Evolutionary conservation across 257 asterid genomes (phyloP).

Genomic region (Gentiana macrophylla): DNA sequence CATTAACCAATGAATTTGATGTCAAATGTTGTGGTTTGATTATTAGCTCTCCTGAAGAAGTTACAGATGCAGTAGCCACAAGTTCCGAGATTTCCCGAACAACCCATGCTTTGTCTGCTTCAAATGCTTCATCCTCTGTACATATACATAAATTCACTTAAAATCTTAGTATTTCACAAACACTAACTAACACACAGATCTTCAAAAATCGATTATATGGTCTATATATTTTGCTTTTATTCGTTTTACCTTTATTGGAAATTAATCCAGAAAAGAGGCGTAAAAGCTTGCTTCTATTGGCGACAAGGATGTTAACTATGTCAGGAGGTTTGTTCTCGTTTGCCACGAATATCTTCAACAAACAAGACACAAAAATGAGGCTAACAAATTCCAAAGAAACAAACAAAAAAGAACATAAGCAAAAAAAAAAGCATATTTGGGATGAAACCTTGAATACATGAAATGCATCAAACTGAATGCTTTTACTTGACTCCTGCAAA

Average conservation of each 20-base stretch:
- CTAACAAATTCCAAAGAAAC: not conserved
- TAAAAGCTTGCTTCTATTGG: constrained; percentile 62
- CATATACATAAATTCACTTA: not conserved
- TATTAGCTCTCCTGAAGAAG: constrained; percentile 43
- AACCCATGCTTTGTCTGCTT: constrained; percentile 73
- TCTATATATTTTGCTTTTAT: no score
- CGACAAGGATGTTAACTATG: constrained; percentile 53
- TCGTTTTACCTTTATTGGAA: constrained; percentile 47
- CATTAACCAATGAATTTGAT: not conserved
- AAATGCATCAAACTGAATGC: constrained; percentile 76
- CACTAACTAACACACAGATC: no score
- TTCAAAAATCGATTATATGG: no score
- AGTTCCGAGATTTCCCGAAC: constrained; percentile 52
- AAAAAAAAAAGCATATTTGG: not conserved
- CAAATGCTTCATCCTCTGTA: constrained; percentile 78
- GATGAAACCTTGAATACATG: constrained; percentile 80
- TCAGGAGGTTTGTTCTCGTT: constrained; percentile 70
- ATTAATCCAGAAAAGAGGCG: constrained; percentile 52
- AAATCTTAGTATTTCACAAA: no score
- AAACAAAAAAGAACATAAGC: not conserved
- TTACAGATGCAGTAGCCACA: constrained; percentile 27
- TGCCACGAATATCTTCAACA: constrained; percentile 79
- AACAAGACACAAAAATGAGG: not conserved
- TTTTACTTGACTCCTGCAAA: constrained; percentile 78
- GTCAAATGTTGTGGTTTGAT: constrained; percentile 2